These are phyloP conservation scores for Aspergillus texensis DNA, from an alignment of 2,329 filamentous ascomycete genomes.

Conservation along the genomic window DNA sequence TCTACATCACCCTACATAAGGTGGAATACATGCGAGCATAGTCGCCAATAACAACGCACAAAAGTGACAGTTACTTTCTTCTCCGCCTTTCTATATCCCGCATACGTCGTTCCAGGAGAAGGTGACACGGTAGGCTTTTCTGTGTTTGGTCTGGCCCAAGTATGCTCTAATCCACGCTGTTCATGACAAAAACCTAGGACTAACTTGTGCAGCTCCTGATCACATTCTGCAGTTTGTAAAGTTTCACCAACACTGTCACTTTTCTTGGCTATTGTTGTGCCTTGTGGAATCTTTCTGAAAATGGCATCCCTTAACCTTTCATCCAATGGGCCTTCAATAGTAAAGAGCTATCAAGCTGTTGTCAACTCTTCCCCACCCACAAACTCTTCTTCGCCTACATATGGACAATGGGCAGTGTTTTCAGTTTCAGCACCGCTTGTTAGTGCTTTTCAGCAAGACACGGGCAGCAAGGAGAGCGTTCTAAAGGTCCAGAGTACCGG, in stretches of 20 bases:
- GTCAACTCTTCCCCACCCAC: slow-evolving; percentile 61
- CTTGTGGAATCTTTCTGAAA: slow-evolving; percentile 6
- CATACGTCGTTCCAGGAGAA: background rate
- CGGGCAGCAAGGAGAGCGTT: slow-evolving; percentile 84
- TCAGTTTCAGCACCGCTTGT: slow-evolving; percentile 88
- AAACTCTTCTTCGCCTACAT: slow-evolving; percentile 71
- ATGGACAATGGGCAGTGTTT: slow-evolving; percentile 91
- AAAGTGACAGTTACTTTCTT: background rate
- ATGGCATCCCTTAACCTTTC: slow-evolving; percentile 84
- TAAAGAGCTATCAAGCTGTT: slow-evolving; percentile 72
- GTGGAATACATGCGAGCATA: background rate
- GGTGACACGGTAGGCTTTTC: background rate
- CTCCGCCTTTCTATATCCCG: background rate
- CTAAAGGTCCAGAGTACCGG: slow-evolving; percentile 92
- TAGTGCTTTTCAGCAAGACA: slow-evolving; percentile 86
- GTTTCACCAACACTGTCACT: no score
- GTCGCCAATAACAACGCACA: background rate
- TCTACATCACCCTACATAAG: background rate
- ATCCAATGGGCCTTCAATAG: slow-evolving; percentile 77
- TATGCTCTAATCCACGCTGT: background rate
- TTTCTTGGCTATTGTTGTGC: background rate
- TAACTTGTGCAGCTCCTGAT: background rate
- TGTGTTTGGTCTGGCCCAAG: background rate
- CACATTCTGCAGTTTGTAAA: background rate
- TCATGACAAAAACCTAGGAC: background rate